Evolutionary conservation across 345 rosid species (phyloP), one percentile per base, ranked within the genome.

Genomic region (Cardamine chenopodiifolia): DNA sequence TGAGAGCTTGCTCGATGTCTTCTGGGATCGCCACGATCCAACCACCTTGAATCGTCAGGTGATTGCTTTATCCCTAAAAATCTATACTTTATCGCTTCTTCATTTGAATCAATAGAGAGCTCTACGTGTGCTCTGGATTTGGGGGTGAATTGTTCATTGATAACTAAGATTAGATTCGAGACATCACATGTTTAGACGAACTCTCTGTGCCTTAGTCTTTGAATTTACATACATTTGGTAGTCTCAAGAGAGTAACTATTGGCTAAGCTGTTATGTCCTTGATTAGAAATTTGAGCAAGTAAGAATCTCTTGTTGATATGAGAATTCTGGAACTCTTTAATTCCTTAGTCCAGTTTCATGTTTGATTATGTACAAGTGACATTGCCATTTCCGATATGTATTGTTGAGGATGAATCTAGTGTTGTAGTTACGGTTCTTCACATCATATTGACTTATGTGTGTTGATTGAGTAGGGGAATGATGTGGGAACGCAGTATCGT

Each of bases 21-120:
- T 92, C 83, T 92, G 97, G 99, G 22, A 59, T 35, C 88, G 88
- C 39, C 93, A 88, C 31, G 90, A 95, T 78, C 99, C 99, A 4
- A 87, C 97, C 48, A 77, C 93, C 59, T 81, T 83, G 81, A 92
- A 91, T 66, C 97, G 92, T 61, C 97, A 90, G 95, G 90, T 90
- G 42, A 59, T 66, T n/a, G 48, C 42, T 47, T 62, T 55, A 9
- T 35, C 37, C 71, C 6, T 0, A 37, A 70, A 76, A 26, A 7
- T 53, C 50, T 22, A 6, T 8, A 44, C 75, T 69, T 70, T 28
- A 68, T 48, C 6, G 34, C 61, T 29, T 62, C 22, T n/a, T 39
- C 18, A 2, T 23, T 34, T 61, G 29, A 71, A 48, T 34, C 18
- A 6, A 9, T 45, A 45, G 19, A 35, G 47, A 48, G 22, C 62